A percentile compares a stretch with the other conserved stretches of the same genome.
Conservation (phyloP, 805 yeast genomes). For the Kurtzmaniella fragi region DNA sequence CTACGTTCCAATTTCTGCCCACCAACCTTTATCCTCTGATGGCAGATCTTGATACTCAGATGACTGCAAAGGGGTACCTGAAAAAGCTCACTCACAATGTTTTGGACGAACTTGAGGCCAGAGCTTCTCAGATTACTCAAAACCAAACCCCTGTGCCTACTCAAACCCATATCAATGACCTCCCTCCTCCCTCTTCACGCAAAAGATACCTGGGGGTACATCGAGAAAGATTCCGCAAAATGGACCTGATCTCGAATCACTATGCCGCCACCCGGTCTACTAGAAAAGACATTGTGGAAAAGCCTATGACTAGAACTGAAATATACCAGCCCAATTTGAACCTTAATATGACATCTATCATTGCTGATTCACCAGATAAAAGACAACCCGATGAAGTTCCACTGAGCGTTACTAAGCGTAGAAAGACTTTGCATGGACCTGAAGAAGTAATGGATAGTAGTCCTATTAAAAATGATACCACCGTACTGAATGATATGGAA, state of each 20-base stretch:
- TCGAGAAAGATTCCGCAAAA: constrained; percentile 29
- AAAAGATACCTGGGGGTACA: constrained; percentile 31
- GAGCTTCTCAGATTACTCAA: constrained; percentile 36
- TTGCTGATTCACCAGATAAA: not conserved
- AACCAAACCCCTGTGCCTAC: constrained; percentile 4
- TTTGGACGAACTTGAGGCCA: constrained; percentile 36
- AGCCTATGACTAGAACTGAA: constrained; percentile 1
- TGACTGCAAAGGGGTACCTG: constrained; percentile 45
- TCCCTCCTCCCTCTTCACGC: constrained; percentile 9
- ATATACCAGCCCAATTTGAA: not conserved
- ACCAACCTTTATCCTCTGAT: constrained; percentile 9
- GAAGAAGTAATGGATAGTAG: constrained; percentile 24
- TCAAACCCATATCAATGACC: constrained; percentile 11
- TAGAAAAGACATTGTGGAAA: constrained; percentile 9
- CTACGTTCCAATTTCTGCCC: constrained; percentile 10
- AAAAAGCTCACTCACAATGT: constrained; percentile 42
- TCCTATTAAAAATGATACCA: not conserved
- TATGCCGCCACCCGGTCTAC: constrained; percentile 32
- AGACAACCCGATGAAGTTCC: not conserved
- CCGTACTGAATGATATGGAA: not conserved
- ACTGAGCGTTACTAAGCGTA: constrained; percentile 19
- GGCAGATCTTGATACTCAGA: constrained; percentile 9
- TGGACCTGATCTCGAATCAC: constrained; percentile 48
- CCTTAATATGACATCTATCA: not conserved
- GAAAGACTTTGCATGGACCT: constrained; percentile 39